Percentiles rank a stretch among this genome's conserved stretches.
Conservation (phyloP, 352 stramenopile species). For the Pythium phragmiticola region DNA sequence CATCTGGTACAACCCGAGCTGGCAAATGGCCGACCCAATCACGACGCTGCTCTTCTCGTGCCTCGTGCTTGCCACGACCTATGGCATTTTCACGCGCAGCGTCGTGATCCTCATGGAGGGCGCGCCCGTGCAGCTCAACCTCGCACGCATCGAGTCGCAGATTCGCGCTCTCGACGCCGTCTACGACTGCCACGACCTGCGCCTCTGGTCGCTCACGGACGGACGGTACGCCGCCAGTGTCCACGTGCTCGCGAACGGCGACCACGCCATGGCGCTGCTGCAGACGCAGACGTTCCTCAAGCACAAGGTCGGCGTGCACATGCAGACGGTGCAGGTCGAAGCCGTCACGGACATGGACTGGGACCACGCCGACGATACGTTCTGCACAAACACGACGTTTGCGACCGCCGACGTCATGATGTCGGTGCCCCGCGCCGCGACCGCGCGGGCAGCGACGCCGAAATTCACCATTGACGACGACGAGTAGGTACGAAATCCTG, state of each 20-base stretch:
- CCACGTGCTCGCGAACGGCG: constrained; percentile 81
- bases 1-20: constrained; percentile 96
- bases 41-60: constrained; percentile 96
- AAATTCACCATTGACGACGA: constrained; percentile 28
- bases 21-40: constrained; percentile 96
- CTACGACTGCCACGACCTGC: constrained; percentile 96
- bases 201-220: constrained; percentile 96
- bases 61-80: constrained; percentile 93
- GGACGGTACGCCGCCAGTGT: constrained; percentile 88
- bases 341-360: constrained; percentile 52
- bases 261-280: constrained; percentile 44
- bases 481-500: constrained; percentile 18
- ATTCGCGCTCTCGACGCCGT: constrained; percentile 75
- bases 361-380: constrained; percentile 47
- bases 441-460: constrained; percentile 35
- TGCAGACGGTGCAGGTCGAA: constrained; percentile 73
- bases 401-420: constrained; percentile 64
- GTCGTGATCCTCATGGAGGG: constrained; percentile 95
- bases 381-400: constrained; percentile 38
- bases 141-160: constrained; percentile 55
- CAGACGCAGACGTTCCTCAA: constrained; percentile 55
- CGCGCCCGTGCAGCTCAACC: constrained; percentile 67
- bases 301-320: constrained; percentile 45
- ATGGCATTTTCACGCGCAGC: constrained; percentile 90
- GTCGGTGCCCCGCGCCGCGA: constrained; percentile 66